Percentiles rank a stretch among this genome's conserved stretches.
phyloP scores from a whole-genome alignment of 177 flowering plant genomes.

The Vitis hybrid region DNA sequence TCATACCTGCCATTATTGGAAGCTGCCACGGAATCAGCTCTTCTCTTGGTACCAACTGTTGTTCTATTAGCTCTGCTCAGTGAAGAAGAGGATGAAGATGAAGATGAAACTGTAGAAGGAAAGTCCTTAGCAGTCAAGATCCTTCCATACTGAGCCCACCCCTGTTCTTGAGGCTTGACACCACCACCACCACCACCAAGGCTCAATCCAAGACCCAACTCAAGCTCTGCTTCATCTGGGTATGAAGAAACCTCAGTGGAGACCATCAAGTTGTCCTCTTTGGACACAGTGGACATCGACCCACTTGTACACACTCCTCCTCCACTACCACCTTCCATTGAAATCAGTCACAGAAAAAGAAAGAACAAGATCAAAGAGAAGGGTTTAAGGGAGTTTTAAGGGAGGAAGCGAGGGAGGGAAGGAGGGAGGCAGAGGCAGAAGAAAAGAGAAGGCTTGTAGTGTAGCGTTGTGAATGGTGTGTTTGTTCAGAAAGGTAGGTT shows the following conservation, averaged over 20 bases:
- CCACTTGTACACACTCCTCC: conserved; percentile 11
- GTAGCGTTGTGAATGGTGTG: conserved; percentile 9
- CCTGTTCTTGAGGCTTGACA: too few relatives aligned
- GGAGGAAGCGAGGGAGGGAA: conserved; percentile 1
- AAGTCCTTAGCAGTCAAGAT: too few relatives aligned
- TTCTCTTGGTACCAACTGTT: too few relatives aligned
- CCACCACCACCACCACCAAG: conserved; percentile 31
- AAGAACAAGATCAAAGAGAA: not conserved
- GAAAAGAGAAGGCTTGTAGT: not conserved
- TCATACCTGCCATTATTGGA: too few relatives aligned
- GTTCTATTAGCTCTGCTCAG: too few relatives aligned
- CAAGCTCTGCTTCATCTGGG: conserved; percentile 48
- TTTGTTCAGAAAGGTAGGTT: not conserved
- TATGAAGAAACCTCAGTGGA: conserved; percentile 44
- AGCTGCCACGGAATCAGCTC: too few relatives aligned
- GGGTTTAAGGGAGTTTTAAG: not conserved
- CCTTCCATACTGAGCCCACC: too few relatives aligned
- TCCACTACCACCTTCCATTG: conserved; percentile 19
- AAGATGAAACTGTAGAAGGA: too few relatives aligned
- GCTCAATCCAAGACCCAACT: conserved; percentile 51
- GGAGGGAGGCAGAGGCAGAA: conserved; percentile 7
- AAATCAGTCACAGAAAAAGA: not conserved
- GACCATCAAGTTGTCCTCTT: conserved; percentile 28
- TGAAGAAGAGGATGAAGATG: too few relatives aligned
- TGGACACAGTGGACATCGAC: conserved; percentile 33